Evolutionary conservation across 2,329 filamentous ascomycete species (phyloP).

Genomic region (Colletotrichum paranaense): DNA sequence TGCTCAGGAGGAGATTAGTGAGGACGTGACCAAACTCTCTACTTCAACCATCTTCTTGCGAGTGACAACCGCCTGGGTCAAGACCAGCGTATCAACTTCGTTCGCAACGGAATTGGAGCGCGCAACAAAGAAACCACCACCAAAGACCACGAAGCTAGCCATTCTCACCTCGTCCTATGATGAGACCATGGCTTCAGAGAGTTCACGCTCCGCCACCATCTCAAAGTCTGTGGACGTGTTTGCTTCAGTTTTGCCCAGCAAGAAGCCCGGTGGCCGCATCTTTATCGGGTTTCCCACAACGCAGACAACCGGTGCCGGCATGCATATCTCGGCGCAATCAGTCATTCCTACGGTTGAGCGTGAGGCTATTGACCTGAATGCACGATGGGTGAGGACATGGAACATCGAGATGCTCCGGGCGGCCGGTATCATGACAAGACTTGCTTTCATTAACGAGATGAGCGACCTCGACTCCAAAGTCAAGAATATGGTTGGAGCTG

Average conservation of each 20-base stretch:
- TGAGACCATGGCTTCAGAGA: slow-evolving; percentile 75
- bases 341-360: slow-evolving; percentile 97
- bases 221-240: slow-evolving; percentile 82
- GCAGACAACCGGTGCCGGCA: slow-evolving; percentile 93
- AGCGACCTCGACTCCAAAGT: slow-evolving; percentile 74
- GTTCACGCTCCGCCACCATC: slow-evolving; percentile 58
- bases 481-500: slow-evolving; percentile 55
- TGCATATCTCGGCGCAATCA: slow-evolving; percentile 95
- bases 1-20: slow-evolving; percentile 70
- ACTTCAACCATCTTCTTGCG: slow-evolving; percentile 88
- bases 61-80: slow-evolving; percentile 85
- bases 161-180: slow-evolving; percentile 94
- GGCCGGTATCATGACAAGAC: slow-evolving; percentile 87
- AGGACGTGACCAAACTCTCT: slow-evolving; percentile 78
- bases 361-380: slow-evolving; percentile 96
- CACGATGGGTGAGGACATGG: slow-evolving; percentile 93
- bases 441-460: slow-evolving; percentile 93
- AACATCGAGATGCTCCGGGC: slow-evolving; percentile 93
- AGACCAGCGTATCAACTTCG: slow-evolving; percentile 76
- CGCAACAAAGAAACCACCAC: slow-evolving; percentile 96
- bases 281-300: slow-evolving; percentile 99
- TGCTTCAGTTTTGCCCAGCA: slow-evolving; percentile 87
- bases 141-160: slow-evolving; percentile 85
- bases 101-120: slow-evolving; percentile 91
- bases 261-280: slow-evolving; percentile 83